Evolutionary conservation across 352 stramenopile species (phyloP).

Genomic region (Pythium coloratum): DNA sequence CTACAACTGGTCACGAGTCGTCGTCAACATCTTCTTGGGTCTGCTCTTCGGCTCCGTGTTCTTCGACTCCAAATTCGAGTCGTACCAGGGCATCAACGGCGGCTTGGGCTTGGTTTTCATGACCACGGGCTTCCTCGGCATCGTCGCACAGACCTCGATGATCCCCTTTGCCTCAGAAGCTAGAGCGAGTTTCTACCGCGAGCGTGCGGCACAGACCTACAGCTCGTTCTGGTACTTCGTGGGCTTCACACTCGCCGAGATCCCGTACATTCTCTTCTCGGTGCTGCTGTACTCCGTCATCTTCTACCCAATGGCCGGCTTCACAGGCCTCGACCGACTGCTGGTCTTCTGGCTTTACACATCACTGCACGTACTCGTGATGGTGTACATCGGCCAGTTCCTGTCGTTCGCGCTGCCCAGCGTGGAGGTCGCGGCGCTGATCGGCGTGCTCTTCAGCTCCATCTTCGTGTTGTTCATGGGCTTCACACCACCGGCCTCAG

Average conservation of each 20-base stretch:
- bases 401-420: slow-evolving; percentile 54
- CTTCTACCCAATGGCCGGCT: slow-evolving; percentile 76
- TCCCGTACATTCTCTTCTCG: slow-evolving; percentile 43
- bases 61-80: slow-evolving; percentile 38
- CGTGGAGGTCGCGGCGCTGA: slow-evolving; percentile 42
- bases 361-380: slow-evolving; percentile 51
- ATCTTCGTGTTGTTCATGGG: slow-evolving; percentile 61
- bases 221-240: slow-evolving; percentile 51
- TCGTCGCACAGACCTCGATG: slow-evolving; percentile 67
- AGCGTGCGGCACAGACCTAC: slow-evolving; percentile 83
- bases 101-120: slow-evolving; percentile 83
- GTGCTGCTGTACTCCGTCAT: slow-evolving; percentile 48
- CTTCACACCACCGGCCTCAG: slow-evolving; percentile 35
- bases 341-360: slow-evolving; percentile 72
- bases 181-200: slow-evolving; percentile 78
- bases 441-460: slow-evolving; percentile 42
- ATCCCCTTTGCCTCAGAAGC: slow-evolving; percentile 76
- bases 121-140: slow-evolving; percentile 74
- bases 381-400: slow-evolving; percentile 75
- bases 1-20: slow-evolving; percentile 74
- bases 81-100: slow-evolving; percentile 49
- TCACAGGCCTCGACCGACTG: slow-evolving; percentile 31
- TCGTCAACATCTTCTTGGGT: slow-evolving; percentile 34
- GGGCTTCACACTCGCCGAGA: slow-evolving; percentile 65
- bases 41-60: slow-evolving; percentile 59